Evolutionary conservation across 345 rosid species (phyloP).

Genomic region (Brassica juncea): DNA sequence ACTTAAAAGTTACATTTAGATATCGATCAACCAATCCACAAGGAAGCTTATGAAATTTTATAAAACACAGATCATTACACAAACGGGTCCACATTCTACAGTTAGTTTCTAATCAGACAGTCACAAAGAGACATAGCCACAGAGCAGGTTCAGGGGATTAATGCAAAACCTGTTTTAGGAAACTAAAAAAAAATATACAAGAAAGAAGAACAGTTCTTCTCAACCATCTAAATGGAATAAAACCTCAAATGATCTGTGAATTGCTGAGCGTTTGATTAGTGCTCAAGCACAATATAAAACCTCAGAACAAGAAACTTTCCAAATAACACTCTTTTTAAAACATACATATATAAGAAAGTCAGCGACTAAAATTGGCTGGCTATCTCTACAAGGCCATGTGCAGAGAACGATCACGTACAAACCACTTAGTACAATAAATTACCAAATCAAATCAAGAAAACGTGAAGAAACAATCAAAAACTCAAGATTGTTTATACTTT

Average conservation of each 20-base stretch:
- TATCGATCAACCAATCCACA: slow-evolving; percentile 2
- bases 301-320: slow-evolving; percentile 24
- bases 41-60: not conserved
- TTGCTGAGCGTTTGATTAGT: slow-evolving; percentile 10
- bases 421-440: not conserved
- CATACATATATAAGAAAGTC: slow-evolving; percentile 25
- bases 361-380: slow-evolving; percentile 17
- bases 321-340: not conserved
- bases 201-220: not conserved
- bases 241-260: slow-evolving; percentile 11
- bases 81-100: not conserved
- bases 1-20: slow-evolving; percentile 14
- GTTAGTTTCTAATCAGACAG: not conserved
- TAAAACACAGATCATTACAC: not conserved
- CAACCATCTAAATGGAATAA: slow-evolving; percentile 16
- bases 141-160: not conserved
- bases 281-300: slow-evolving; percentile 39
- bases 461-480: slow-evolving; percentile 26
- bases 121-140: slow-evolving; percentile 2
- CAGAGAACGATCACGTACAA: slow-evolving; percentile 25
- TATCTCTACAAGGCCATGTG: slow-evolving; percentile 40
- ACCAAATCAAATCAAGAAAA: slow-evolving; percentile 27
- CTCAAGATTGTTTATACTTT: not conserved
- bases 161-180: not conserved
- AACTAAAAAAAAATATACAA: slow-evolving; percentile 32